Conservation (phyloP, 2,329 filamentous ascomycete genomes). For the Talaromyces sp. region DNA sequence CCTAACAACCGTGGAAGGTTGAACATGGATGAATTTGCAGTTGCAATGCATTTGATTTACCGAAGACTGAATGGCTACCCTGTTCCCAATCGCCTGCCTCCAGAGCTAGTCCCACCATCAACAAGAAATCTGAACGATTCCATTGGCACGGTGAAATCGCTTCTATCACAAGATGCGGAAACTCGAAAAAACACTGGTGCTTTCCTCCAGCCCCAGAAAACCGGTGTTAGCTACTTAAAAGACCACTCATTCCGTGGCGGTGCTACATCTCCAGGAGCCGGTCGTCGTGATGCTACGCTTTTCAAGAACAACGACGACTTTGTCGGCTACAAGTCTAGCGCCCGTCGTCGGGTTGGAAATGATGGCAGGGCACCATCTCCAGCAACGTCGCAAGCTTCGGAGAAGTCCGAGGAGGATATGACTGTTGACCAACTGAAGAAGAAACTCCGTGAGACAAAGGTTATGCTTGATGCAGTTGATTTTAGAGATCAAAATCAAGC, state of each 20-base stretch:
- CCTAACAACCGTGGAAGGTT: constrained; percentile 89
- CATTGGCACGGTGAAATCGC: constrained; percentile 84
- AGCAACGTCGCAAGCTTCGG: constrained; percentile 59
- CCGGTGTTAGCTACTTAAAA: constrained; percentile 97
- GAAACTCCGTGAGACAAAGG: constrained; percentile 88
- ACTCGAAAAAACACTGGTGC: constrained; percentile 83
- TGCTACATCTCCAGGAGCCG: constrained; percentile 51
- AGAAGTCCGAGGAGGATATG: constrained; percentile 69
- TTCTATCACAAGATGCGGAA: constrained; percentile 86
- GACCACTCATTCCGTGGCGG: constrained; percentile 80
- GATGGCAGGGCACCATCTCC: constrained; percentile 72
- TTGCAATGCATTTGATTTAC: constrained; percentile 99
- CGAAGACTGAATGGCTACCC: constrained; percentile 94
- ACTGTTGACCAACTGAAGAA: constrained; percentile 84
- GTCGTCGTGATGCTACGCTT: constrained; percentile 89
- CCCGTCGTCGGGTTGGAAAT: constrained; percentile 73
- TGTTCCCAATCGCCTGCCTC: constrained; percentile 76
- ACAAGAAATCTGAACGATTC: constrained; percentile 90
- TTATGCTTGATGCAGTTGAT: constrained; percentile 91
- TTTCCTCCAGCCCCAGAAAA: constrained; percentile 86
- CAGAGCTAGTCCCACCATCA: constrained; percentile 90
- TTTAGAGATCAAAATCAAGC: constrained; percentile 85
- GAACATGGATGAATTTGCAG: constrained; percentile 94
- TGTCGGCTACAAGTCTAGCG: constrained; percentile 88
- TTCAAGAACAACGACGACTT: constrained; percentile 96